phyloP scores from a whole-genome alignment of 495 filamentous ascomycete genomes.

The Podospora fimiseda region DNA sequence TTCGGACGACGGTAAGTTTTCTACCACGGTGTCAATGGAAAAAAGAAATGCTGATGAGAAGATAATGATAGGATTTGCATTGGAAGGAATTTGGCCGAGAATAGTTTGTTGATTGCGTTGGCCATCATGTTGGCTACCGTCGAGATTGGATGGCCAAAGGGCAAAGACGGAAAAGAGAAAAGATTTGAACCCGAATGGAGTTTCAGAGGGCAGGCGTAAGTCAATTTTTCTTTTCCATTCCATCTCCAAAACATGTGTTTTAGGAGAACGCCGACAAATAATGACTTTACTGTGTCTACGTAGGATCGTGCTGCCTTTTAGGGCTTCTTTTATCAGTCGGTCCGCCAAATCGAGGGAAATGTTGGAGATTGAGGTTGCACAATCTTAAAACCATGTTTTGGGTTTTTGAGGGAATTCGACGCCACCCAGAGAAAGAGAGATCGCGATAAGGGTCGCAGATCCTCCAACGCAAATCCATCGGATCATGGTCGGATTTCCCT shows the following conservation, averaged over 20 bases:
- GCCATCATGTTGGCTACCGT: conserved; percentile 23
- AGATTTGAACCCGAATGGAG: conserved; percentile 27
- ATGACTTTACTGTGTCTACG: background rate
- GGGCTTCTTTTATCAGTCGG: conserved; percentile 10
- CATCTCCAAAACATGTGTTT: background rate
- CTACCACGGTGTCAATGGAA: background rate
- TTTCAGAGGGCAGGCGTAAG: conserved; percentile 28
- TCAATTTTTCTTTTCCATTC: background rate
- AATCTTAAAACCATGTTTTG: background rate
- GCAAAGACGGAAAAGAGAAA: conserved; percentile 15
- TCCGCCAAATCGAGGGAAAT: conserved; percentile 5
- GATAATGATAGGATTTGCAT: conserved; percentile 20
- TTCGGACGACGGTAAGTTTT: conserved; percentile 37
- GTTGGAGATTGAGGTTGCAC: conserved; percentile 11
- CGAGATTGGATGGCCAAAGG: conserved; percentile 25
- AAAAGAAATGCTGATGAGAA: background rate
- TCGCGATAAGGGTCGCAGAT: background rate
- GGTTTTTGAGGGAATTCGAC: too few species aligned
- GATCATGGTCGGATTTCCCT: background rate
- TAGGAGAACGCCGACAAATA: too few species aligned
- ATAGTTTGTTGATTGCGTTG: conserved; percentile 25
- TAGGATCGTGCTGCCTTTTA: conserved; percentile 24
- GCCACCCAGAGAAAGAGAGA: background rate
- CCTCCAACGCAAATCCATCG: background rate
- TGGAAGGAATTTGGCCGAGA: conserved; percentile 25